phyloP scores from a whole-genome alignment of 306 rosid genomes.

The Corylus americana region DNA sequence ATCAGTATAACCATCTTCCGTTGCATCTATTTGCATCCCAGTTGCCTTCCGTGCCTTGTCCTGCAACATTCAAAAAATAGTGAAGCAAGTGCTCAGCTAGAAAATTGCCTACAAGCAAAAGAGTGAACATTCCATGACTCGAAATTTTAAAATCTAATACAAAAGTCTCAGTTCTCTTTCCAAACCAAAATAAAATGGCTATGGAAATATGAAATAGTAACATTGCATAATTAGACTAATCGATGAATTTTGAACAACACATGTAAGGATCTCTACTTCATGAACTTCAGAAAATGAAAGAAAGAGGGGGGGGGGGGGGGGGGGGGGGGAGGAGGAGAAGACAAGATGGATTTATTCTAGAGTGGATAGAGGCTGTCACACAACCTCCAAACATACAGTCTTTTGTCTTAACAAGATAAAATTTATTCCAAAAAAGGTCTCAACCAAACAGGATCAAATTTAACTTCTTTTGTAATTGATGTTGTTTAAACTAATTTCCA shows the following conservation, averaged over 20 bases:
- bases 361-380: background rate
- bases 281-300: background rate
- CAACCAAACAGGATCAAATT: background rate
- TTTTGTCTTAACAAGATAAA: background rate
- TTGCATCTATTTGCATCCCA: constrained; percentile 82
- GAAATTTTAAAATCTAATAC: background rate
- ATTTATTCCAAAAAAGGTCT: background rate
- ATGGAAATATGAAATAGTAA: background rate
- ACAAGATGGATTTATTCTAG: background rate
- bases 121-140: background rate
- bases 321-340: too few species aligned
- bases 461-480: background rate
- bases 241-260: background rate
- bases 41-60: constrained; percentile 86
- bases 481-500: background rate
- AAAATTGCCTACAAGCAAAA: background rate
- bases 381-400: background rate
- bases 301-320: too few species aligned
- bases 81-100: constrained; percentile 24
- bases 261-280: background rate
- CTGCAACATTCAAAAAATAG: constrained; percentile 40
- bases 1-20: constrained; percentile 75
- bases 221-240: background rate
- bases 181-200: background rate
- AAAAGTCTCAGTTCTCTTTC: background rate